Evolutionary conservation across 345 rosid genomes (phyloP).

Genomic region (Boechera retrofracta): DNA sequence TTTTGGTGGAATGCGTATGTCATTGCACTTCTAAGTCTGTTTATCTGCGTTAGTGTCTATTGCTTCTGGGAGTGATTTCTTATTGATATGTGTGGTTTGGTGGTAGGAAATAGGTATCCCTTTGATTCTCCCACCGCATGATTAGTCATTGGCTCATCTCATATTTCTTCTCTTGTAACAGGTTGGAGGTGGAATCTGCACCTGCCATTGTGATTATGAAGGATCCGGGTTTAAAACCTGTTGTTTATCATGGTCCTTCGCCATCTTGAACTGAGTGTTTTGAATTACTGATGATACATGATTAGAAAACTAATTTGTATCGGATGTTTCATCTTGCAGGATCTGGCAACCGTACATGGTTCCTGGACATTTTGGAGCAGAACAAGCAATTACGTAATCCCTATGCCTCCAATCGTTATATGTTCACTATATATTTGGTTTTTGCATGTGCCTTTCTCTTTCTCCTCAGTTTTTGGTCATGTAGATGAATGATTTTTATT

Average conservation of each 20-base stretch:
- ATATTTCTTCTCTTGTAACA: constrained; percentile 47
- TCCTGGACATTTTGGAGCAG: constrained; percentile 69
- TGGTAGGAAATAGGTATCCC: constrained; percentile 1
- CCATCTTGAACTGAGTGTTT: constrained; percentile 31
- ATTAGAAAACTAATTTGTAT: constrained; percentile 33
- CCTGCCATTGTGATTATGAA: constrained; percentile 88
- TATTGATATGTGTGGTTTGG: constrained; percentile 17
- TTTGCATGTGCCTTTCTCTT: constrained; percentile 23
- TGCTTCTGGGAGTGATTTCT: constrained; percentile 4
- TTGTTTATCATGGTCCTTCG: constrained; percentile 78
- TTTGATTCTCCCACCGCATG: constrained; percentile 9
- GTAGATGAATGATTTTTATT: constrained; percentile 31
- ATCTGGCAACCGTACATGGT: constrained; percentile 70
- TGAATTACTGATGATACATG: constrained; percentile 24
- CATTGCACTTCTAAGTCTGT: constrained; percentile 37
- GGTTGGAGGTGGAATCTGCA: constrained; percentile 94
- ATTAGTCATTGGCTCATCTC: constrained; percentile 33
- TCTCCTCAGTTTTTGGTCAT: constrained; percentile 21
- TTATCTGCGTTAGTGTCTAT: constrained; percentile 3
- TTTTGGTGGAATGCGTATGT: constrained; percentile 95
- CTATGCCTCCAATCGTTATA: constrained; percentile 28
- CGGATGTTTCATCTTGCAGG: constrained; percentile 55
- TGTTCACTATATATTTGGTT: constrained; percentile 15
- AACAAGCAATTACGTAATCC: constrained; percentile 78
- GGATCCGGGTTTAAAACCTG: constrained; percentile 87